These are phyloP conservation scores for Neurospora sp. DNA, from an alignment of 495 filamentous ascomycete genomes.

Conservation along the genomic window DNA sequence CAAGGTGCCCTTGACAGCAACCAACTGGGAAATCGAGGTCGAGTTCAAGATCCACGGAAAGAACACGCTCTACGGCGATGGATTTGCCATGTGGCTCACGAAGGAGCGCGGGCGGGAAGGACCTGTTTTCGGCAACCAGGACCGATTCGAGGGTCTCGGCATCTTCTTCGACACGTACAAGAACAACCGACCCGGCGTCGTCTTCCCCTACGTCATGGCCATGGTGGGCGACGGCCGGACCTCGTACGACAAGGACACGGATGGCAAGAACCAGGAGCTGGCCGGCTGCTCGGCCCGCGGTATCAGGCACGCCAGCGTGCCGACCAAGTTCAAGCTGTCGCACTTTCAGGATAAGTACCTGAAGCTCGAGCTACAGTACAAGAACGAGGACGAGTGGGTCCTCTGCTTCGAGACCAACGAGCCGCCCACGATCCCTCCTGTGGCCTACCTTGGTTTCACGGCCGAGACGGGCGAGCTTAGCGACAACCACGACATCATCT, in stretches of 20 bases:
- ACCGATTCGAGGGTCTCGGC: conserved; percentile 89
- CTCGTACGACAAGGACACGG: conserved; percentile 83
- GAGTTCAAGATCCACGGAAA: conserved; percentile 86
- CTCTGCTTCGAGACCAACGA: conserved; percentile 74
- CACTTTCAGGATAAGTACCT: conserved; percentile 96
- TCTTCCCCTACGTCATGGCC: conserved; percentile 98
- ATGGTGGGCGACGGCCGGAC: conserved; percentile 91
- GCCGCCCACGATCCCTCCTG: conserved; percentile 70
- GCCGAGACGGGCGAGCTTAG: conserved; percentile 93
- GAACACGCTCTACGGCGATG: conserved; percentile 77
- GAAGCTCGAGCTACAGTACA: conserved; percentile 89
- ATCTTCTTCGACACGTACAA: conserved; percentile 99
- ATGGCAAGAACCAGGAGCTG: conserved; percentile 87
- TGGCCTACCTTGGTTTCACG: conserved; percentile 90
- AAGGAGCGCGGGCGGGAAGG: conserved; percentile 77
- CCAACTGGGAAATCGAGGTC: conserved; percentile 98
- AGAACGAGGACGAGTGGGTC: conserved; percentile 76
- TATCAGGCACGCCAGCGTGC: conserved; percentile 63
- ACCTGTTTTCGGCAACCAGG: conserved; percentile 77
- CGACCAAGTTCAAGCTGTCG: conserved; percentile 79
- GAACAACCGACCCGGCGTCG: conserved; percentile 91
- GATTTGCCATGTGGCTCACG: conserved; percentile 97
- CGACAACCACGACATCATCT: conserved; percentile 97
- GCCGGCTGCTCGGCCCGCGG: conserved; percentile 93
- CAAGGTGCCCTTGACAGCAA: conserved; percentile 86